These are phyloP conservation scores for Madurella fahalii DNA, from an alignment of 2,329 filamentous ascomycete species.

Conservation along the genomic window DNA sequence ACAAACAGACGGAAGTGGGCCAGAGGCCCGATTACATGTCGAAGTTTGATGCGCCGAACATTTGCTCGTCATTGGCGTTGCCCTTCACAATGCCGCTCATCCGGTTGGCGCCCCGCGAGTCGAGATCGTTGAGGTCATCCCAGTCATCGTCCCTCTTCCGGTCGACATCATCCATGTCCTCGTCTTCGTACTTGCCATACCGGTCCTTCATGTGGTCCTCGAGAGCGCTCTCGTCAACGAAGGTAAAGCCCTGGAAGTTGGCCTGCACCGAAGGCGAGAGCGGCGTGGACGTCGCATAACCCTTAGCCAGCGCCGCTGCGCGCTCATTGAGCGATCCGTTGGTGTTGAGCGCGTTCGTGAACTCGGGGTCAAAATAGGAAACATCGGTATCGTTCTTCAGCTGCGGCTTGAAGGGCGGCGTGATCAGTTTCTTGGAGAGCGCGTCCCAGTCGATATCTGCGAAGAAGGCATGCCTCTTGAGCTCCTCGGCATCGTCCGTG, in stretches of 20 bases:
- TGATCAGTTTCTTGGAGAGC: constrained; percentile 83
- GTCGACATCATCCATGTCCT: constrained; percentile 57
- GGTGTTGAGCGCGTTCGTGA: constrained; percentile 87
- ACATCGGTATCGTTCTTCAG: constrained; percentile 94
- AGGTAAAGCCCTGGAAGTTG: constrained; percentile 97
- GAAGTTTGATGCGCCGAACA: constrained; percentile 60
- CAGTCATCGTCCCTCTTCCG: constrained; percentile 48
- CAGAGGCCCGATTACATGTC: constrained; percentile 48
- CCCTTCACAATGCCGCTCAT: constrained; percentile 63
- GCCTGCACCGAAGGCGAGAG: constrained; percentile 94
- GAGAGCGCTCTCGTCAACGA: constrained; percentile 94
- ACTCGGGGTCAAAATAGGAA: constrained; percentile 97
- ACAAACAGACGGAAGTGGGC: constrained; percentile 1
- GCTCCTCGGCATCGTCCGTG: constrained; percentile 83
- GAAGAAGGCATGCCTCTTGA: constrained; percentile 95
- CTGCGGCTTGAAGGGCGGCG: constrained; percentile 96
- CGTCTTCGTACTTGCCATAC: constrained; percentile 44
- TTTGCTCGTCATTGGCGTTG: constrained; percentile 56
- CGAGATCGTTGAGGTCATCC: constrained; percentile 56
- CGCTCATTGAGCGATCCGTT: constrained; percentile 87
- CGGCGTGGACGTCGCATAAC: constrained; percentile 84
- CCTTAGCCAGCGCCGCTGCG: constrained; percentile 78
- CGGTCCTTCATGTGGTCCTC: constrained; percentile 72
- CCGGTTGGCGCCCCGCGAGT: constrained; percentile 49
- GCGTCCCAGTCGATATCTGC: constrained; percentile 88